Base-by-base conservation (phyloP, 257 asterid genomes). In the Asclepias syriaca region DNA sequence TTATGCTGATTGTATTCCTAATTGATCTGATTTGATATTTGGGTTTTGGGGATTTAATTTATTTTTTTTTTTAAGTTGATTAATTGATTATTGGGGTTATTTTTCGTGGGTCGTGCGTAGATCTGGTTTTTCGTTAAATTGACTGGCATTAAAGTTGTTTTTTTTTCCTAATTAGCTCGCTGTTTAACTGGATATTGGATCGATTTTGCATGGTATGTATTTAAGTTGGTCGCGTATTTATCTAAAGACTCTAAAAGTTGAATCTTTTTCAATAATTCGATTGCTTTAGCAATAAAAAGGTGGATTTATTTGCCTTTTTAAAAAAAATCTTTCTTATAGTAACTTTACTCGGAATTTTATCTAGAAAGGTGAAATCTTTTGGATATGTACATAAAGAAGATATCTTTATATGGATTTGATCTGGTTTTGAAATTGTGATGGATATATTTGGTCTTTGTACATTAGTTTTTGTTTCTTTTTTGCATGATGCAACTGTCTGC, bases 401-500 rank as follows among this genome's bases (percentile, higher is more conserved):
- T 9, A 16, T 15, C 8, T 15, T 56, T 56, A 11, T 16, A 0
- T 27, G 14, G 45, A 32, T 1, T 60, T 60, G 45, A 29, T 60
- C 22, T 60, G 45, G 66, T 3, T 59, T 24, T 0, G 45, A 13
- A 60, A 5, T 29, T 34, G 19, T 24, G 65, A 58, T 12, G 10
- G 15, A 1, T 59, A 13, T 27, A 11, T 27, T 61, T 2, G 46
- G 59, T 54, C 11, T 8, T 16, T 8, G 24, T 61, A 12, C 2
- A 40, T 43, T 10, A 12, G 18, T 24, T 58, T 24, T 9, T 22
- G 3, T 10, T 58, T 24, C 5, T 13, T 2, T 59, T 27, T 61
- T 59, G 66, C 66, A 27, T 59, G 43, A 59, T 59, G 66, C 66
- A 59, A 13, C 11, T 59, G 13, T 59, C 29, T 59, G 32, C 43